Base-by-base conservation (phyloP, 2,329 filamentous ascomycete species). In the Trichoderma harzianum region DNA sequence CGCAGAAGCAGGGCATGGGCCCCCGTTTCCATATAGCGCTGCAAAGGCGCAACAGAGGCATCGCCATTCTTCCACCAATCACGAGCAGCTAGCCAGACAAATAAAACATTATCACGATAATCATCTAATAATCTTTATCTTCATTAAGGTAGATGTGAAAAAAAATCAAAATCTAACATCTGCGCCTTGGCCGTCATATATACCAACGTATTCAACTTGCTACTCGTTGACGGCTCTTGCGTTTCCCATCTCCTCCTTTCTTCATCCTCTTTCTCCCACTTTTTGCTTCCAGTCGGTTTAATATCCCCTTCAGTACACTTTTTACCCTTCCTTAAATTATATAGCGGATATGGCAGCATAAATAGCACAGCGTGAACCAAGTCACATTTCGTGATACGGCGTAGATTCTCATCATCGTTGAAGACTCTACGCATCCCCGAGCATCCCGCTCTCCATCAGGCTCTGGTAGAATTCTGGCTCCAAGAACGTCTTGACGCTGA, bases 401-500 rank as follows among this genome's bases (percentile, higher is more conserved):
- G 32, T 7, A 36, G 58, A 39, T 36, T 26, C 32, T 21, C 7
- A 12, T 12, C 6, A 18, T 14, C 24, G 47, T 24, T 34, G 43
- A 14, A 24, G 11, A 0, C 1, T n/a, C 78, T 69, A 83, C 69
- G 77, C 75, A 60, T 86, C 85, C 28, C 94, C 94, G 74, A 98
- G 83, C 76, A 97, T 90, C 3, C 95, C 95, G 77, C 92, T 96
- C 82, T 97, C 94, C 83, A 94, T 93, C 78, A 98, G 83, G 76
- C 90, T 93, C 80, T 92, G 90, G 84, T 97, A 97, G 73, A 98
- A 90, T 81, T 98, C 96, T 1, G 94, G 93, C 84, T 99, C 96
- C 75, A 99, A 84, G 83, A 98, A 99, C 79, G 97, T 98, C 81
- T 94, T 94, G 70, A 98, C 94, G 34, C 92, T 95, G 53, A 98